Conservation (phyloP, 257 asterid genomes). For the Solanum okadae region DNA sequence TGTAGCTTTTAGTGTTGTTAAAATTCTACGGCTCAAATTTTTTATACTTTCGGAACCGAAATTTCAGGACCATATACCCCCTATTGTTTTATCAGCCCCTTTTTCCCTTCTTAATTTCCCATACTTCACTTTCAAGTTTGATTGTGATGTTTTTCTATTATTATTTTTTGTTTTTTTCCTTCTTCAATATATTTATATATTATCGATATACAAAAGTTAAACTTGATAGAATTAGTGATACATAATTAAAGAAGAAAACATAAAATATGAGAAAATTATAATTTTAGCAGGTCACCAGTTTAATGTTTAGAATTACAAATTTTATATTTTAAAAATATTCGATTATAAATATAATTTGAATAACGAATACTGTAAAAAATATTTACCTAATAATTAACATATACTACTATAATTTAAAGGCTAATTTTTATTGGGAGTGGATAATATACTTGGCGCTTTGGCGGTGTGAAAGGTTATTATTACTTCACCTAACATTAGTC, state of each 20-base stretch:
- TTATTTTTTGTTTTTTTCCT: not conserved
- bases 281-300: not conserved
- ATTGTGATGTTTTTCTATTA: not conserved
- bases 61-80: constrained; percentile 1
- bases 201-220: not conserved
- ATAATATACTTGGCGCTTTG: not conserved
- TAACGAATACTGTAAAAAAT: not conserved
- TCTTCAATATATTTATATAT: not conserved
- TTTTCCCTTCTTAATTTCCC: not conserved
- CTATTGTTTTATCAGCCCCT: not conserved
- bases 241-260: not conserved
- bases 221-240: not conserved
- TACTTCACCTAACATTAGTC: not conserved
- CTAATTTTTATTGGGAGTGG: not conserved
- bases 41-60: constrained; percentile 26
- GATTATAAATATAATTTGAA: not conserved
- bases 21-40: constrained; percentile 27
- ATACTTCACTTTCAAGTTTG: constrained; percentile 25
- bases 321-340: not conserved
- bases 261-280: not conserved
- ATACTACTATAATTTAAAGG: not conserved
- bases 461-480: not conserved
- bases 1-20: constrained; percentile 10
- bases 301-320: not conserved
- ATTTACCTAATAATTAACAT: not conserved